Evolutionary conservation across 306 rosid genomes (phyloP), one percentile per base, ranked within the genome.

Genomic region (Benincasa hispida): DNA sequence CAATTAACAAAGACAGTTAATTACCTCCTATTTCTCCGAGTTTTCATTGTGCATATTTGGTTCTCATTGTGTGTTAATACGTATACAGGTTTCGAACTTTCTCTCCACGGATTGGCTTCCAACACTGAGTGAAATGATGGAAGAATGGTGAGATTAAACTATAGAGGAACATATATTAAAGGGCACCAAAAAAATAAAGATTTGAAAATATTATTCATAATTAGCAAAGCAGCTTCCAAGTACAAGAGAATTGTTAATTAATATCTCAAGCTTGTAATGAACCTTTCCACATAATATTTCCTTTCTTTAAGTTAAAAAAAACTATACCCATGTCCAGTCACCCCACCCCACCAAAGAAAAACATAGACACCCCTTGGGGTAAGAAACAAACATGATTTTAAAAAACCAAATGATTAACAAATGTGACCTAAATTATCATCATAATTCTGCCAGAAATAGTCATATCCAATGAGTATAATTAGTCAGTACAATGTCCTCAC

Each of bases 41-140:
- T 94, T 85, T 92, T 94, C 99, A 94, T 94, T 2, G 99, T 94
- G 82, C 97, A 92, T 82, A 94, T 54, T 79, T 87, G 92, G 83
- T 94, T 94, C 81, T 94, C 93, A 79, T 87, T 88, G 22, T 89
- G 99, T 12, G 99, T 89, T 72, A 94, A 85, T 66, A 94, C 96
- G 77, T 92, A 94, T 41, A 94, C 99, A 42, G 97, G 96, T 90
- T 92, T 94, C 17, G 99, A 88, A 77, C 82, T 65, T 54, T 90
- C 97, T 70, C 93, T 90, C 99, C 99, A 94, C 1, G 99, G 99
- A 75, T 92, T 92, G 86, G 90, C 88, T 51, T 92, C 99, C 82
- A 92, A 85, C 57, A 94, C 99, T 94, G 86, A 21, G 78, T 72
- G 68, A 50, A 28, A 78, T 30, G 15, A n/a, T 22, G 48, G 14